Conservation (phyloP, 2,329 filamentous ascomycete genomes). For the Aspergillus pseudotamarii region DNA sequence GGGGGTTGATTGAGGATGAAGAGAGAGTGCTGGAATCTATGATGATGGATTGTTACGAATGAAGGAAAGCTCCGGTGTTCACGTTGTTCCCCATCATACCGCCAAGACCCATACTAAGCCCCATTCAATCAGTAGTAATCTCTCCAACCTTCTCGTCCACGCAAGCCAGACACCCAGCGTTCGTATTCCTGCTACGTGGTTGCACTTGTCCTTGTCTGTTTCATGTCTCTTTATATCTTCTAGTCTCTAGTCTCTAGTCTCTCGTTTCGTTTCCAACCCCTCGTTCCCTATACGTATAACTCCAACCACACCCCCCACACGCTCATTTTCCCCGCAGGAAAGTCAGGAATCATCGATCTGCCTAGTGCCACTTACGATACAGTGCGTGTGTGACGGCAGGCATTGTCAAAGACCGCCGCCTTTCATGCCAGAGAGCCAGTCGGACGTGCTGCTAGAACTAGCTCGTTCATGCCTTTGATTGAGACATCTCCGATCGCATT, state of each 20-base stretch:
- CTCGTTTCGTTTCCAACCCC: constrained; percentile 11
- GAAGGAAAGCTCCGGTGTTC: constrained; percentile 13
- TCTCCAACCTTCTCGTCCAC: constrained; percentile 21
- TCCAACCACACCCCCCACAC: not conserved
- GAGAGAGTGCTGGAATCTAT: constrained; percentile 11
- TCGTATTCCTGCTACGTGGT: constrained; percentile 18
- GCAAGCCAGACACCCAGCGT: constrained; percentile 17
- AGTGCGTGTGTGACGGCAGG: constrained; percentile 16
- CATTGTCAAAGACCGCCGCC: constrained; percentile 8
- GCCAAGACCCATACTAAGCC: constrained; percentile 20
- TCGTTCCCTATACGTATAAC: not conserved
- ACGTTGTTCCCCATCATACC: constrained; percentile 8
- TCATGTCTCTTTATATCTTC: constrained; percentile 6
- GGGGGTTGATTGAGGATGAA: constrained; percentile 5
- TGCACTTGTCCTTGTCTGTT: not conserved
- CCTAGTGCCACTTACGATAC: not conserved
- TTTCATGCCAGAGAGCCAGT: constrained; percentile 14
- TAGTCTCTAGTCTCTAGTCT: constrained; percentile 2
- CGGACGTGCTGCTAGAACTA: constrained; percentile 16
- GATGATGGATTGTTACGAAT: constrained; percentile 13
- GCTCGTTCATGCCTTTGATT: not conserved
- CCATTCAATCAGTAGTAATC: constrained; percentile 13
- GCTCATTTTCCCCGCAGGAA: constrained; percentile 2
- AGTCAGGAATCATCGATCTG: not conserved
- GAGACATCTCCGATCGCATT: not conserved